These are phyloP conservation scores for Fusarium sp. DNA, from an alignment of 2,329 filamentous ascomycete species.

Conservation along the genomic window DNA sequence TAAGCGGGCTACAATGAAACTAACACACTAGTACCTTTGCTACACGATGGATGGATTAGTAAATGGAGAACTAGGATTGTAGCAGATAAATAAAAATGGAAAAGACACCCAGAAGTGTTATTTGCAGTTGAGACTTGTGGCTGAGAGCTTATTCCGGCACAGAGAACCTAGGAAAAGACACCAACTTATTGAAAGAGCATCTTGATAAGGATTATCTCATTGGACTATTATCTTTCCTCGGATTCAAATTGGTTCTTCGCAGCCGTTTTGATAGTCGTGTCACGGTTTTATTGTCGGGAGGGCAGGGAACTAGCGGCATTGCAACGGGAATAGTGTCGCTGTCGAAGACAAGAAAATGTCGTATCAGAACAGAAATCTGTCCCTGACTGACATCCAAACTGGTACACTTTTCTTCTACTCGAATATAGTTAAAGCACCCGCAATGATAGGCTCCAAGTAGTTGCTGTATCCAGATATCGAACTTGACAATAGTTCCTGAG, in stretches of 20 bases:
- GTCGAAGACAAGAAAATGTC: neutral
- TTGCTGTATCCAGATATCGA: neutral
- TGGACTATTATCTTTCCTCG: neutral
- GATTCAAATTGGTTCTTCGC: neutral
- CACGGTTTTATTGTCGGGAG: neutral
- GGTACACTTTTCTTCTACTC: neutral
- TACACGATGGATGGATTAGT: neutral
- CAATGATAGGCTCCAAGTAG: no score
- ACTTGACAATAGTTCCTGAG: neutral
- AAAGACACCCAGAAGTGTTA: no score
- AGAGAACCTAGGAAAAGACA: no score
- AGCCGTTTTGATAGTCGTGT: neutral
- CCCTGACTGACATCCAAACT: neutral
- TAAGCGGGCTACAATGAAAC: neutral
- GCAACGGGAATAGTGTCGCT: neutral
- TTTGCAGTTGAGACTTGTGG: no score
- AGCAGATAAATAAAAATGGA: neutral
- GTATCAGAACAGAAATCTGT: neutral
- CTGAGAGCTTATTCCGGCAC: no score
- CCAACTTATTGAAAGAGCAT: no score
- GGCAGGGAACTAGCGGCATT: neutral
- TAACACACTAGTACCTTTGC: neutral
- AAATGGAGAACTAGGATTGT: no score
- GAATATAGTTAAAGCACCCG: no score
- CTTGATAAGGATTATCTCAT: no score